phyloP scores from a whole-genome alignment of 1,284 basidiomycete species.

The Pyrrhoderma noxium region DNA sequence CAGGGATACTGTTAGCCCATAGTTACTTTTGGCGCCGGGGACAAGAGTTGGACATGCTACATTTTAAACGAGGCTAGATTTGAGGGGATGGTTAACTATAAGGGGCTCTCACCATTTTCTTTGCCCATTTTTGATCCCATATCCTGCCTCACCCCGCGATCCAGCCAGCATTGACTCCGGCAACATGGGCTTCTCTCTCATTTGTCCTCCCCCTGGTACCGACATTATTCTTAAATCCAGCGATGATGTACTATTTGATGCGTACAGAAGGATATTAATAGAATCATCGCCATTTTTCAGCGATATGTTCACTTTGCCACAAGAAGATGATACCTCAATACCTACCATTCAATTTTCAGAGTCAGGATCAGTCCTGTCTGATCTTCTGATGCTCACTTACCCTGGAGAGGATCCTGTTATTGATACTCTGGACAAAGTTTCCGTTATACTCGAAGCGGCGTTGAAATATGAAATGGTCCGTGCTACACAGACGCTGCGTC shows the following conservation, averaged over 20 bases:
- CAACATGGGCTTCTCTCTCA: too few relatives aligned
- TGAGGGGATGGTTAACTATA: too few relatives aligned
- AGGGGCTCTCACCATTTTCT: too few relatives aligned
- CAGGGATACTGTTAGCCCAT: too few relatives aligned
- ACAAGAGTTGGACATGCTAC: too few relatives aligned
- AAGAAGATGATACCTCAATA: slow-evolving; percentile 29
- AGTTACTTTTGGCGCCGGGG: neutral
- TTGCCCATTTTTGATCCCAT: too few relatives aligned
- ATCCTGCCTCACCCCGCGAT: too few relatives aligned
- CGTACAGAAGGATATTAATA: slow-evolving; percentile 55
- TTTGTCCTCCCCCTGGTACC: slow-evolving; percentile 1
- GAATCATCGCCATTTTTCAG: slow-evolving; percentile 60
- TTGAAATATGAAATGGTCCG: slow-evolving; percentile 56
- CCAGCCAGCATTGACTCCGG: too few relatives aligned
- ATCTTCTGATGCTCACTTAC: slow-evolving; percentile 47
- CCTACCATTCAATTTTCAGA: slow-evolving; percentile 54
- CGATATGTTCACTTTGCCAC: slow-evolving; percentile 62
- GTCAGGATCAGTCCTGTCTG: slow-evolving; percentile 34
- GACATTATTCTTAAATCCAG: slow-evolving; percentile 22
- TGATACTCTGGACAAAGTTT: slow-evolving; percentile 44
- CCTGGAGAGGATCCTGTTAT: slow-evolving; percentile 31
- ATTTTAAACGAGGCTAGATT: too few relatives aligned
- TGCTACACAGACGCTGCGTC: slow-evolving; percentile 41
- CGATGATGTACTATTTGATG: slow-evolving; percentile 43
- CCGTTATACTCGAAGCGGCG: slow-evolving; percentile 44